Conservation (phyloP, 495 filamentous ascomycete genomes). For the Penicilliopsis zonata region DNA sequence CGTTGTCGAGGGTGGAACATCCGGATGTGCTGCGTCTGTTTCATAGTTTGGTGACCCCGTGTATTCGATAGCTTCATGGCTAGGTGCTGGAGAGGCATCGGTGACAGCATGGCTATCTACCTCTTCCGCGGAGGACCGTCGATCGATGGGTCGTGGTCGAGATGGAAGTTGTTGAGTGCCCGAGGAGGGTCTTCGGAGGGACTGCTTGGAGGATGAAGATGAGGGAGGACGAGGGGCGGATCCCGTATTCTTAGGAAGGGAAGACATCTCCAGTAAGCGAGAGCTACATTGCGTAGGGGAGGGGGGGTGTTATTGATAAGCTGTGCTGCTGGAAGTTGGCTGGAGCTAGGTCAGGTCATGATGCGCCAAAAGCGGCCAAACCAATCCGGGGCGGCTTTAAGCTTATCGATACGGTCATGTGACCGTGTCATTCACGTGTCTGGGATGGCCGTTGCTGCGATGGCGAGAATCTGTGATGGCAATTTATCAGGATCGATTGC, state of each 20-base stretch:
- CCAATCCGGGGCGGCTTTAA: too few relatives aligned
- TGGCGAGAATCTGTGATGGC: too few relatives aligned
- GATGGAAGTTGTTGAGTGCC: slow-evolving; percentile 5
- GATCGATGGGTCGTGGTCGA: slow-evolving; percentile 15
- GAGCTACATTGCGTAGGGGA: slow-evolving; percentile 19
- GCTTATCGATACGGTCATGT: slow-evolving; percentile 12
- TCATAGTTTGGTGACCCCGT: not conserved
- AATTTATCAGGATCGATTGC: slow-evolving; percentile 10
- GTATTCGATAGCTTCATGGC: slow-evolving; percentile 8
- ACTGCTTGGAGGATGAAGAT: slow-evolving; percentile 20
- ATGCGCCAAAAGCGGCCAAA: too few relatives aligned
- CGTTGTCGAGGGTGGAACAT: slow-evolving; percentile 6
- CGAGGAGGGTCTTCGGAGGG: slow-evolving; percentile 6
- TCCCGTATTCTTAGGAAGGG: slow-evolving; percentile 19
- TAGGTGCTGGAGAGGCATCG: slow-evolving; percentile 3
- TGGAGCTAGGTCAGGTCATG: too few relatives aligned
- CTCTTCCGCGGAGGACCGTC: slow-evolving; percentile 1
- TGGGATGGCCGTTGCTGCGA: too few relatives aligned
- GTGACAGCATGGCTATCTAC: too few relatives aligned
- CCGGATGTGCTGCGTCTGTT: slow-evolving; percentile 1
- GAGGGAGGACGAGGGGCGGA: slow-evolving; percentile 11
- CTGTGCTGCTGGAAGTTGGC: too few relatives aligned
- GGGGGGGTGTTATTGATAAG: too few relatives aligned
- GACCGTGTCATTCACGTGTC: slow-evolving; percentile 6
- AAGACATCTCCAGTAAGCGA: slow-evolving; percentile 24